Evolutionary conservation across 495 filamentous ascomycete species (phyloP).

Genomic region (Pyrenula aspistea): DNA sequence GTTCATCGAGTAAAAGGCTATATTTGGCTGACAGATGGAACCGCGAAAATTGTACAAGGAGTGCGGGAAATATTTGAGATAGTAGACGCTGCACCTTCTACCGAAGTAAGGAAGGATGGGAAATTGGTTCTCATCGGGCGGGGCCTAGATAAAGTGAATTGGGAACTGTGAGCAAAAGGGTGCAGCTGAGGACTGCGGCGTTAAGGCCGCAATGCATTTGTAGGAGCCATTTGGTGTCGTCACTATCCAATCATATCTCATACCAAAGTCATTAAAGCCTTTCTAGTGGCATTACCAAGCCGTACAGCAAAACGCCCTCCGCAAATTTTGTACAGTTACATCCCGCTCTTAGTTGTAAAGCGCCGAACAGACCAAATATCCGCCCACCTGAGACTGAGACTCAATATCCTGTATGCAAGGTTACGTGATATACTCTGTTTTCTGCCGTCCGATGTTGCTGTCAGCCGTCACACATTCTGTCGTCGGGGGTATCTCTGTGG

Average conservation of each 20-base stretch:
- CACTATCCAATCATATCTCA: background rate
- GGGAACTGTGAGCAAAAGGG: slow-evolving; percentile 1
- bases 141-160: slow-evolving; percentile 30
- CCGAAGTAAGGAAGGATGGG: slow-evolving; percentile 24
- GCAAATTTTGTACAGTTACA: background rate
- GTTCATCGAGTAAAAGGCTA: slow-evolving; percentile 83
- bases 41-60: slow-evolving; percentile 70
- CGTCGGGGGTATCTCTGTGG: background rate
- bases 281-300: background rate
- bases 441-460: background rate
- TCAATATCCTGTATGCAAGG: background rate
- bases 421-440: background rate
- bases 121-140: slow-evolving; percentile 77
- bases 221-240: background rate
- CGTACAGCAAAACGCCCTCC: background rate
- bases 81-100: slow-evolving; percentile 38
- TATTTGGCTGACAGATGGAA: slow-evolving; percentile 46
- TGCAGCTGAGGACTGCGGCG: background rate
- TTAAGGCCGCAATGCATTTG: too few species aligned
- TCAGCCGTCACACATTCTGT: background rate
- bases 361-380: background rate
- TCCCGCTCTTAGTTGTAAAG: background rate
- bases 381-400: background rate
- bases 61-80: slow-evolving; percentile 92
- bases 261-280: slow-evolving; percentile 1